phyloP scores from a whole-genome alignment of 768 basidiomycete genomes.

The Rhizopogon vesiculosus region DNA sequence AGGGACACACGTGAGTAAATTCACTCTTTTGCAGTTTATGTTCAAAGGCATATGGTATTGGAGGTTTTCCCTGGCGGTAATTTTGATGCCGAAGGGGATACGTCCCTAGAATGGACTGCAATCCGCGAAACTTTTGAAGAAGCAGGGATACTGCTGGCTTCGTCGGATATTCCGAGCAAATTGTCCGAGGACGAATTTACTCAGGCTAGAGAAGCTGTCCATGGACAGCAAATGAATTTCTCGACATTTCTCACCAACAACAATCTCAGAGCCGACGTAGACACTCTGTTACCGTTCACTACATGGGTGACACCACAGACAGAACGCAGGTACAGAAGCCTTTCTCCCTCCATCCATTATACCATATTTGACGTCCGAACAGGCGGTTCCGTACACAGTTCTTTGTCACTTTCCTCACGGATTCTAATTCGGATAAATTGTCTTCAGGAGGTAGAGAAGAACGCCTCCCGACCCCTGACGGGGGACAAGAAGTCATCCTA shows the following conservation, averaged over 20 bases:
- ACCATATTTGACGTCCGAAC: conserved; percentile 3
- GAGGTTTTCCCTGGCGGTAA: conserved; percentile 81
- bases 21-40: neutral
- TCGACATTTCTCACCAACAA: conserved; percentile 46
- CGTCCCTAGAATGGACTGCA: conserved; percentile 53
- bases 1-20: conserved; percentile 54
- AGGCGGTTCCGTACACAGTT: conserved; percentile 74
- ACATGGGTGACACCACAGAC: conserved; percentile 69
- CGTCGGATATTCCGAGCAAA: conserved; percentile 19
- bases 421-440: conserved; percentile 39
- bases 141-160: conserved; percentile 60
- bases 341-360: neutral
- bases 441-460: conserved; percentile 53
- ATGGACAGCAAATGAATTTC: conserved; percentile 47
- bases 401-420: conserved; percentile 57
- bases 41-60: conserved; percentile 1
- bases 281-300: conserved; percentile 61
- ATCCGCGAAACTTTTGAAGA: conserved; percentile 79
- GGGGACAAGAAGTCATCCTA: conserved; percentile 63
- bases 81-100: conserved; percentile 55
- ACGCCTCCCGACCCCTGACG: conserved; percentile 61
- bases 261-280: conserved; percentile 38
- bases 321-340: conserved; percentile 37
- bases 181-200: conserved; percentile 39
- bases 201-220: conserved; percentile 50